These are phyloP conservation scores for Amanita muscaria DNA, from an alignment of 768 basidiomycete genomes.

Conservation along the genomic window DNA sequence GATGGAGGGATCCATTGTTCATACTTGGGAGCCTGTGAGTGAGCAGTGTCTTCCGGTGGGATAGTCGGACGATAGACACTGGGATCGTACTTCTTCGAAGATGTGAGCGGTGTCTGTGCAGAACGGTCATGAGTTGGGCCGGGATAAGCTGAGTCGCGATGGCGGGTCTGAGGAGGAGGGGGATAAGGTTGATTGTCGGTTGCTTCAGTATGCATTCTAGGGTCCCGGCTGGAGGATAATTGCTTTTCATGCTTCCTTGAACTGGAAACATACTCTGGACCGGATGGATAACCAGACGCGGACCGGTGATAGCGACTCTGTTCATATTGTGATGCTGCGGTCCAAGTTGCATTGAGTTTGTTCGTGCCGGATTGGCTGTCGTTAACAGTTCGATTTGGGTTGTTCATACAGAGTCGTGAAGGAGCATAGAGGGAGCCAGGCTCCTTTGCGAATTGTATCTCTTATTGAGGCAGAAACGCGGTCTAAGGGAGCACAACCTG, in stretches of 20 bases:
- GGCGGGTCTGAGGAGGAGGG: background rate
- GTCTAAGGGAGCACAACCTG: conserved; percentile 18
- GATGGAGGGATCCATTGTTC: conserved; percentile 18
- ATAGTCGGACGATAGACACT: background rate
- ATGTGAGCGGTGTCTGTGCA: background rate
- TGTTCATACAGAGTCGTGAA: conserved; percentile 29
- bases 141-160: conserved; percentile 2
- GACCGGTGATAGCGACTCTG: conserved; percentile 19
- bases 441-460: conserved; percentile 3
- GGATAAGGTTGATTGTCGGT: conserved; percentile 5
- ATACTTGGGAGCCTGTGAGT: conserved; percentile 11
- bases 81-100: too few relatives aligned
- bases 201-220: conserved; percentile 8
- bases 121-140: background rate
- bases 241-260: conserved; percentile 20
- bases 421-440: background rate
- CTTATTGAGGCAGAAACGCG: conserved; percentile 14
- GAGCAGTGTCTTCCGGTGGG: conserved; percentile 11
- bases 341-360: conserved; percentile 33
- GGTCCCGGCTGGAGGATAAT: conserved; percentile 22
- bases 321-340: conserved; percentile 15
- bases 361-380: conserved; percentile 35
- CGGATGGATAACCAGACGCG: conserved; percentile 15
- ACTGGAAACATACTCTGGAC: conserved; percentile 13
- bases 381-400: conserved; percentile 39